A percentile compares a stretch with the other conserved stretches of the same genome.
These are phyloP conservation scores for Mycosarcoma maydis DNA, from an alignment of 1,284 basidiomycete species.

Conservation along the genomic window DNA sequence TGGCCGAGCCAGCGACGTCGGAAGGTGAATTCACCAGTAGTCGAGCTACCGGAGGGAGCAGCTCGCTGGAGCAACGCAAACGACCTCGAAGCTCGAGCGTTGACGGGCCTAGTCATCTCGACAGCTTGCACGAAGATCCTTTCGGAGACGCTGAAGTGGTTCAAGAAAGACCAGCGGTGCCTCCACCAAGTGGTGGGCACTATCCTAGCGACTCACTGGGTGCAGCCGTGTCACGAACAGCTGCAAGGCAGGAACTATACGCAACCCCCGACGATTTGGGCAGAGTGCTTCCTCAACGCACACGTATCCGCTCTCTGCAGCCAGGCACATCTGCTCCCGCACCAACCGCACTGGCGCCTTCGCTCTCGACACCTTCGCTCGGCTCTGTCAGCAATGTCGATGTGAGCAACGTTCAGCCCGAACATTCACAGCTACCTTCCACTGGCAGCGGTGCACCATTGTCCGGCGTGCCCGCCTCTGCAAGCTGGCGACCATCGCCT, in stretches of 20 bases:
- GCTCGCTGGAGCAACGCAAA: conserved; percentile 14
- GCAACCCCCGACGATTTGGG: neutral
- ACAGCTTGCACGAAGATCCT: conserved; percentile 40
- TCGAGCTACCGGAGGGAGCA: conserved; percentile 36
- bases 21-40: conserved; percentile 33
- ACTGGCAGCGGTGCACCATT: neutral
- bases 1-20: conserved; percentile 6
- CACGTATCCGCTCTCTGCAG: conserved; percentile 30
- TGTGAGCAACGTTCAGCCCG: no score
- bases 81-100: conserved; percentile 27
- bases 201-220: conserved; percentile 43
- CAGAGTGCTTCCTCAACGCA: conserved; percentile 17
- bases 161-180: neutral
- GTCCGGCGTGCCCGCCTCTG: conserved; percentile 23
- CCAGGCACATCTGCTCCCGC: conserved; percentile 22
- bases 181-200: conserved; percentile 18
- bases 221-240: conserved; percentile 36
- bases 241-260: conserved; percentile 4
- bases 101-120: no score
- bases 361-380: conserved; percentile 28
- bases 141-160: conserved; percentile 9
- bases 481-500: conserved; percentile 41
- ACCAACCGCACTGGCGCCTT: conserved; percentile 20
- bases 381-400: conserved; percentile 3
- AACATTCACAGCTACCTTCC: neutral